Evolutionary conservation across 306 rosid species (phyloP).

Genomic region (Ormosia semicastrata): DNA sequence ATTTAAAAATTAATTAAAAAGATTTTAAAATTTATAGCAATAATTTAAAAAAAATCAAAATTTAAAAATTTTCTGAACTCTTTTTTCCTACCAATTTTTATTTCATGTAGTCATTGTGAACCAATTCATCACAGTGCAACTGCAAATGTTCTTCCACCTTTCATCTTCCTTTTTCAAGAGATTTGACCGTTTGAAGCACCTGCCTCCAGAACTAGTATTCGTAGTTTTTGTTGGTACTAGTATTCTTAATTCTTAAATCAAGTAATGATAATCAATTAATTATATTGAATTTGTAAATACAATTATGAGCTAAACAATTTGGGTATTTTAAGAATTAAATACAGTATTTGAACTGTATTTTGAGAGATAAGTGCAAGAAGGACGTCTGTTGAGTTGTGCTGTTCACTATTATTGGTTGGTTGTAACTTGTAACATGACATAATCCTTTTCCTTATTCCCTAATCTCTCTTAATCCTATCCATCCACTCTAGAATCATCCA

Average conservation of each 20-base stretch:
- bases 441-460: not conserved
- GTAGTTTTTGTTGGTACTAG: not conserved
- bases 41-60: too few species aligned
- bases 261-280: not conserved
- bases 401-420: not conserved
- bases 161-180: not conserved
- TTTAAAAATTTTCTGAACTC: too few species aligned
- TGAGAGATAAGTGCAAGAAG: not conserved
- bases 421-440: not conserved
- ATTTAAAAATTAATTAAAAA: too few species aligned
- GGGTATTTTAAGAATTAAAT: not conserved
- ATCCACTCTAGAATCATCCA: not conserved
- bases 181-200: not conserved
- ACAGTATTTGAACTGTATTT: not conserved
- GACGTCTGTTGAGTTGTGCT: not conserved
- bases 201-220: not conserved
- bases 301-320: not conserved
- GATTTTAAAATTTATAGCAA: too few species aligned
- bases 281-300: not conserved
- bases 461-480: conserved; percentile 12
- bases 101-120: too few species aligned
- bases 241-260: not conserved
- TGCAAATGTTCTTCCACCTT: not conserved
- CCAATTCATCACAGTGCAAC: too few species aligned
- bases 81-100: too few species aligned